These are phyloP conservation scores for Trypanosoma vivax DNA, from an alignment of 208 protist species.

Conservation along the genomic window DNA sequence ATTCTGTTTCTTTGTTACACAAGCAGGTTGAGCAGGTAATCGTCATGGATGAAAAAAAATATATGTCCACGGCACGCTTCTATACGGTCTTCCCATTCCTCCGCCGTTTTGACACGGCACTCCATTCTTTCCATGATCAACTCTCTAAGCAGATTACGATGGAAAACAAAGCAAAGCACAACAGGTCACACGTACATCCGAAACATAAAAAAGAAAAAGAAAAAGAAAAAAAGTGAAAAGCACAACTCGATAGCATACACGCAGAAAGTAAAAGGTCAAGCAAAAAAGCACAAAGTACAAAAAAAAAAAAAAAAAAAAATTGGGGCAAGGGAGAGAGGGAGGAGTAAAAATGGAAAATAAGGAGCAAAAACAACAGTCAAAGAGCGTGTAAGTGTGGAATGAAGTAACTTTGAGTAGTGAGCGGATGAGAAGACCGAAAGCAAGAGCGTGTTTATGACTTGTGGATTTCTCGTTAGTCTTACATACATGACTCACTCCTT, in stretches of 20 bases:
- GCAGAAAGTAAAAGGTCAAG: background rate
- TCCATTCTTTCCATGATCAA: too few relatives aligned
- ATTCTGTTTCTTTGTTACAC: background rate
- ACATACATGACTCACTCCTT: too few relatives aligned
- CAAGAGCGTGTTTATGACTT: too few relatives aligned
- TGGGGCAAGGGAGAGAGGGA: background rate
- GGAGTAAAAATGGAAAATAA: background rate
- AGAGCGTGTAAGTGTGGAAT: background rate
- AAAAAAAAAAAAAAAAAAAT: background rate
- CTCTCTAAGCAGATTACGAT: too few relatives aligned
- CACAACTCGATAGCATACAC: background rate
- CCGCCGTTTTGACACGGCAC: too few relatives aligned
- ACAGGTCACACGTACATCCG: too few relatives aligned
- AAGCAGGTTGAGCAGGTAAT: background rate
- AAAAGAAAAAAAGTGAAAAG: background rate
- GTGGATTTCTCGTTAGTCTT: too few relatives aligned
- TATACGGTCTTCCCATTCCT: too few relatives aligned
- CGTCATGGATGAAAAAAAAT: background rate
- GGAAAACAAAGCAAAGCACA: too few relatives aligned
- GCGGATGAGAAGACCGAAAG: background rate
- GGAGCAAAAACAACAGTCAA: slow-evolving; percentile 5
- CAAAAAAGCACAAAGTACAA: slow-evolving; percentile 2
- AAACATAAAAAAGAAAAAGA: too few relatives aligned
- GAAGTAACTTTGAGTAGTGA: background rate
- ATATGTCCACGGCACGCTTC: too few relatives aligned